phyloP scores from a whole-genome alignment of 768 basidiomycete species.

The Asterophora lycoperdoides region DNA sequence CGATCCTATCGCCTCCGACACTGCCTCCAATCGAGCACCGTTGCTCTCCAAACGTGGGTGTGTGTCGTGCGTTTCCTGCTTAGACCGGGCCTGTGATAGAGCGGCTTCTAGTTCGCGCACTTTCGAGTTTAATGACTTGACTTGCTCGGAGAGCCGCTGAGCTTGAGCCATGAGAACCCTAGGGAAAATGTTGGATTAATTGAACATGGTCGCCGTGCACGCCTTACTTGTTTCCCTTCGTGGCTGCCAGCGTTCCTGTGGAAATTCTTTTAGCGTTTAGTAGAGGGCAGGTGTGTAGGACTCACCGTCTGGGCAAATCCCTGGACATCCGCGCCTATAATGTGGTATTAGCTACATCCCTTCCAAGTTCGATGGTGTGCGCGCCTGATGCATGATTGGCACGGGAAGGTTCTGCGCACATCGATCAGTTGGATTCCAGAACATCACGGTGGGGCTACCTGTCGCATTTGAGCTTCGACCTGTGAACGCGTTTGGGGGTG shows the following conservation, averaged over 20 bases:
- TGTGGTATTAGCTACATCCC: not conserved
- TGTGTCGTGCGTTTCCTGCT: not conserved
- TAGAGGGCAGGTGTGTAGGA: not conserved
- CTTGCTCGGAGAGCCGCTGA: conserved; percentile 43
- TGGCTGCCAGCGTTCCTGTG: conserved; percentile 46
- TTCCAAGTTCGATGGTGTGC: not conserved
- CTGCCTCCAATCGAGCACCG: conserved; percentile 21
- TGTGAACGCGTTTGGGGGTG: conserved; percentile 12
- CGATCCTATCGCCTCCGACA: conserved; percentile 42
- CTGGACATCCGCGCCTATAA: conserved; percentile 44
- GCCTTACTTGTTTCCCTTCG: conserved; percentile 52
- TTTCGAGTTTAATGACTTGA: conserved; percentile 36
- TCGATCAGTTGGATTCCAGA: conserved; percentile 5
- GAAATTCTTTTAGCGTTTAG: not conserved
- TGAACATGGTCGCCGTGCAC: not conserved
- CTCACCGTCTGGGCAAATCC: conserved; percentile 49
- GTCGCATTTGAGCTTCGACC: conserved; percentile 56
- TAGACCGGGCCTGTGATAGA: conserved; percentile 23
- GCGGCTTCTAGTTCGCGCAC: conserved; percentile 45
- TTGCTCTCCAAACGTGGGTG: conserved; percentile 12
- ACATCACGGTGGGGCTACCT: conserved; percentile 22
- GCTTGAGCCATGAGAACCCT: conserved; percentile 52
- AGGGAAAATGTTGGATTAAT: not conserved
- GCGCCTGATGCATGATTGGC: conserved; percentile 48
- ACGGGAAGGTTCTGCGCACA: conserved; percentile 42